Percentiles rank a stretch among this genome's conserved stretches.
phyloP scores from a whole-genome alignment of 1,284 basidiomycete genomes.

The Ceratobasidium sp. region DNA sequence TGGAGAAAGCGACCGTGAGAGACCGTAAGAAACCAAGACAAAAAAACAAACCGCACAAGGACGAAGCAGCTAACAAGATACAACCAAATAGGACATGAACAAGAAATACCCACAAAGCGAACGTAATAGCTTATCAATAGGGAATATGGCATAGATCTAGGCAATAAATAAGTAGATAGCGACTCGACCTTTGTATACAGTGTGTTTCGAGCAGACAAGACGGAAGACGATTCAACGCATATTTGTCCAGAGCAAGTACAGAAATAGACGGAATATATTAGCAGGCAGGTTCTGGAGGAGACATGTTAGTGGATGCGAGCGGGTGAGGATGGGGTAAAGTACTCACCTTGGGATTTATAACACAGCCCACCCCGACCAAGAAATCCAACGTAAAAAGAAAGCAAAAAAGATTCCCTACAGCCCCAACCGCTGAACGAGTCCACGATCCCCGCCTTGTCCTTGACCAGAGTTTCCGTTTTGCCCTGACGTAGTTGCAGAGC shows the following conservation, averaged over 20 bases:
- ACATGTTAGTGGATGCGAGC: not conserved
- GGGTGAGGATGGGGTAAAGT: not conserved
- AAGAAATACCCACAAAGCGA: not conserved
- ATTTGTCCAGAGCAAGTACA: slow-evolving; percentile 30
- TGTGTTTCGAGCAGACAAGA: slow-evolving; percentile 17
- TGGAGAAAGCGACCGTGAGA: not conserved
- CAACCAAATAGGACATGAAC: slow-evolving; percentile 1
- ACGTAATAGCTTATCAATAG: not conserved
- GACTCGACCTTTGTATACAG: slow-evolving; percentile 36
- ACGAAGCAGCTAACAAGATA: slow-evolving; percentile 5
- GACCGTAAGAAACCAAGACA: not conserved
- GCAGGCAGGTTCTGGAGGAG: not conserved
- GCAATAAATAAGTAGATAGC: slow-evolving; percentile 37
- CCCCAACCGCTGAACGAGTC: slow-evolving; percentile 27
- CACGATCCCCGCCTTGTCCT: slow-evolving; percentile 28
- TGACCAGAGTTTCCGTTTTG: slow-evolving; percentile 11
- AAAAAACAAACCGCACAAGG: not conserved
- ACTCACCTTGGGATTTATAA: slow-evolving; percentile 10
- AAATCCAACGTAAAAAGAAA: not conserved
- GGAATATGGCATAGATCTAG: slow-evolving; percentile 22
- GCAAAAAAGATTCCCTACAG: not conserved
- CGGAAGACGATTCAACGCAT: slow-evolving; percentile 1
- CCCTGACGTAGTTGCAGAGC: slow-evolving; percentile 1
- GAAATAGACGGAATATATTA: not conserved
- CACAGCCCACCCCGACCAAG: slow-evolving; percentile 4